Evolutionary conservation across 208 protist genomes (phyloP).

Genomic region (Leishmania gerbilli): DNA sequence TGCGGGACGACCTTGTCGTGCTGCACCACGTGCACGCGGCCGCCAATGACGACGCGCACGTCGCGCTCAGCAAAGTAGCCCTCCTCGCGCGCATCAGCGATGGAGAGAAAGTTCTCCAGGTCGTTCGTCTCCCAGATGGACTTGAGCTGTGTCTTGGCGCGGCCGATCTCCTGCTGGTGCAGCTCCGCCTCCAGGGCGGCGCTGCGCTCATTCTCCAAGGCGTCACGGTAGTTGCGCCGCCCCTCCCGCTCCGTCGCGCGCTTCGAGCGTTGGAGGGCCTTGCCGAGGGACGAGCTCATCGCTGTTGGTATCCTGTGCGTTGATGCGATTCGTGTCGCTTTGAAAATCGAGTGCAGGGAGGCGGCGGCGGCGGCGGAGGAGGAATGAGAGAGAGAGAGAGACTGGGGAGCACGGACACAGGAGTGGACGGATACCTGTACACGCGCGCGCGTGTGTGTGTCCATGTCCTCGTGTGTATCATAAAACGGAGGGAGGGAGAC

Average conservation of each 20-base stretch:
- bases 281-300: conserved; percentile 71
- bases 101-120: conserved; percentile 85
- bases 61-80: conserved; percentile 86
- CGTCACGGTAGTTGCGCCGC: conserved; percentile 44
- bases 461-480: neutral
- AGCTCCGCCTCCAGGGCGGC: conserved; percentile 44
- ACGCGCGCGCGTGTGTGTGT: neutral
- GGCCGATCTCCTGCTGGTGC: conserved; percentile 36
- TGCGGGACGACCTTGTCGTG: conserved; percentile 67
- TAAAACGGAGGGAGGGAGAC: neutral
- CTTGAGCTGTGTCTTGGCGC: conserved; percentile 50
- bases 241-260: conserved; percentile 37
- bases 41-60: conserved; percentile 79
- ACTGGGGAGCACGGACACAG: neutral
- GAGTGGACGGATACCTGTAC: neutral
- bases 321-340: neutral
- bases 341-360: neutral
- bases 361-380: neutral
- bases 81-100: conserved; percentile 85
- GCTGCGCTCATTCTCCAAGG: conserved; percentile 52
- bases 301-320: neutral
- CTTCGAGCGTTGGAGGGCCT: conserved; percentile 80
- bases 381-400: neutral
- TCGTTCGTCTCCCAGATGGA: conserved; percentile 91
- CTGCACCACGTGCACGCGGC: conserved; percentile 76